Evolutionary conservation across 1,139 yeast genomes (phyloP).

Genomic region (Entelexis sorbosivorans): DNA sequence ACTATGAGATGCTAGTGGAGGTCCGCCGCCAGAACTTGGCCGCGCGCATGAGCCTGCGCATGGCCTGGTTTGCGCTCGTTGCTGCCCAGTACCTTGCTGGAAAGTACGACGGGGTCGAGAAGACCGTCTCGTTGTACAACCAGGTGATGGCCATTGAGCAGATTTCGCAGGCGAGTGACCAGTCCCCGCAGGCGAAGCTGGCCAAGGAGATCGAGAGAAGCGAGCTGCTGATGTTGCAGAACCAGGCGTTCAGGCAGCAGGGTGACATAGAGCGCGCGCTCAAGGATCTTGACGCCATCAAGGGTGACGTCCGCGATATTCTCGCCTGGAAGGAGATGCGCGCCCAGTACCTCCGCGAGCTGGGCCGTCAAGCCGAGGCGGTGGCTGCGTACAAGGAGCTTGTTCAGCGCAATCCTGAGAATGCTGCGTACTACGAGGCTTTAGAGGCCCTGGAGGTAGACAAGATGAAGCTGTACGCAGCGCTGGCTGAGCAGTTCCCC

Average conservation of each 20-base stretch:
- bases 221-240: conserved; percentile 68
- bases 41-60: conserved; percentile 71
- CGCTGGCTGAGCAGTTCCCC: conserved; percentile 58
- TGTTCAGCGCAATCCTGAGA: conserved; percentile 79
- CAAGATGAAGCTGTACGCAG: conserved; percentile 22
- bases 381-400: conserved; percentile 49
- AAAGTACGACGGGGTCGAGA: conserved; percentile 57
- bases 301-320: conserved; percentile 51
- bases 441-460: conserved; percentile 51
- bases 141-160: conserved; percentile 16
- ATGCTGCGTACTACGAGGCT: conserved; percentile 49
- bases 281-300: conserved; percentile 42
- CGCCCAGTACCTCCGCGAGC: conserved; percentile 46
- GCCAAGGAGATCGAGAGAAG: conserved; percentile 65
- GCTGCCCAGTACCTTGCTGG: conserved; percentile 70
- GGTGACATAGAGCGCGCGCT: conserved; percentile 61
- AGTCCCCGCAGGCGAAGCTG: conserved; percentile 22
- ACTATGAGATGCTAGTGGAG: conserved; percentile 49
- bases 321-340: conserved; percentile 53
- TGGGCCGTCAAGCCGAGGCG: conserved; percentile 47
- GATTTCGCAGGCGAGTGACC: conserved; percentile 17
- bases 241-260: conserved; percentile 48
- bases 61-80: conserved; percentile 87
- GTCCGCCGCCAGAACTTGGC: conserved; percentile 64
- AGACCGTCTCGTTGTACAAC: conserved; percentile 64